Conservation (phyloP, 306 rosid species). For the Acacia acuminata region DNA sequence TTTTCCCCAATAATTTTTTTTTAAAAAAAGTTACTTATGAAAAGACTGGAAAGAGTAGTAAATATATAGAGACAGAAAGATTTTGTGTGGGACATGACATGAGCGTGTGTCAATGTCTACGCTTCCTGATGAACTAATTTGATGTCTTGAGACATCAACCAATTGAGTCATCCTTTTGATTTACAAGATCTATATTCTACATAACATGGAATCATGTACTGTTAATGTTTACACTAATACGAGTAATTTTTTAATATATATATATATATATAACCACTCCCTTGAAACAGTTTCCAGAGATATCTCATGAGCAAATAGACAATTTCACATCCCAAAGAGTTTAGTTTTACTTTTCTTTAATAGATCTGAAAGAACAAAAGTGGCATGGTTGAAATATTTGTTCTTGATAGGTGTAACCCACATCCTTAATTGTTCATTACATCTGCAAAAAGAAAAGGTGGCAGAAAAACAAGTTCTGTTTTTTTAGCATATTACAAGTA, state of each 20-base stretch:
- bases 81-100: not conserved
- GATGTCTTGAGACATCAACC: not conserved
- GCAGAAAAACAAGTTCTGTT: constrained; percentile 16
- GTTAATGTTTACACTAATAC: not conserved
- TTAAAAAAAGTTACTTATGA: too few relatives aligned
- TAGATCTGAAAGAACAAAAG: not conserved
- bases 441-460: constrained; percentile 27
- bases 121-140: not conserved
- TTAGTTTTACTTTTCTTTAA: too few relatives aligned
- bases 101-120: not conserved
- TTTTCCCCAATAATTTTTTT: too few relatives aligned
- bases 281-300: not conserved
- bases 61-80: not conserved
- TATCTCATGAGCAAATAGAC: not conserved
- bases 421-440: not conserved
- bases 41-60: too few relatives aligned
- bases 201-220: not conserved
- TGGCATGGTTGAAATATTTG: not conserved
- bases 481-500: constrained; percentile 12
- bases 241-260: too few relatives aligned
- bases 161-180: not conserved
- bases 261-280: not conserved
- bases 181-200: not conserved
- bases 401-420: not conserved
- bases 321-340: not conserved